Evolutionary conservation across 257 asterid genomes (phyloP), one percentile per base, ranked within the genome.

Genomic region (Prunella vulgaris): DNA sequence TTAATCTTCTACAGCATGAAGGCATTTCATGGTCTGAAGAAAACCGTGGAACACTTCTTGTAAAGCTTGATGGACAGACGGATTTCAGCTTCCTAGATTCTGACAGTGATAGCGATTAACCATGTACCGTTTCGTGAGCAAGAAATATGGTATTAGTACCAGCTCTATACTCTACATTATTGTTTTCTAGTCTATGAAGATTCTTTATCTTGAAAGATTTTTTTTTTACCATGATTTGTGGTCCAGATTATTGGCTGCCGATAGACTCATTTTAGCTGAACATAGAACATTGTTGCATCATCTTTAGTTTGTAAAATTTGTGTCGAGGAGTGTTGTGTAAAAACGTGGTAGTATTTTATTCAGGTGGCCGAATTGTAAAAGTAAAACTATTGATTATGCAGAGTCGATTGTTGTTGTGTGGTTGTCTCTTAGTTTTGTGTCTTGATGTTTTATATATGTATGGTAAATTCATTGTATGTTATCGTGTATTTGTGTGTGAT

Each of bases 1-100:
- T 78, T 61, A 33, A 72, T 64, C 91, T 93, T 73, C 79, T 93
- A 32, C 79, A 83, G 77, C 83, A 70, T 18, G 96, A 90, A 82
- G 90, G 90, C 32, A 84, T 93, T 17, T 17, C 70, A 13, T 93
- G 89, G 86, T 74, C 81, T 0, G 99, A 93, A 76, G 97, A 88
- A 83, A 93, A 93, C 71, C 81, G 84, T 25, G 96, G 97, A 75
- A 86, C 89, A 2, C 83, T 93, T 74, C 84, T 93, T 30, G 77
- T 93, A 77, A 84, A 71, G 80, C 95, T 93, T 32, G 77, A 80
- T 9, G 91, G 91, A 12, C 93, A 63, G 80, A 79, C 70, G 18
- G 68, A 84, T 61, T 93, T 93, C 72, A 83, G 90, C 82, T 93
- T 93, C 79, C 75, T 82, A 52, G 91, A 90, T 72, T 54, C 83